Evolutionary conservation across 2,329 filamentous ascomycete species (phyloP), one percentile per base, ranked within the genome.

Genomic region (Aspergillus candidus): DNA sequence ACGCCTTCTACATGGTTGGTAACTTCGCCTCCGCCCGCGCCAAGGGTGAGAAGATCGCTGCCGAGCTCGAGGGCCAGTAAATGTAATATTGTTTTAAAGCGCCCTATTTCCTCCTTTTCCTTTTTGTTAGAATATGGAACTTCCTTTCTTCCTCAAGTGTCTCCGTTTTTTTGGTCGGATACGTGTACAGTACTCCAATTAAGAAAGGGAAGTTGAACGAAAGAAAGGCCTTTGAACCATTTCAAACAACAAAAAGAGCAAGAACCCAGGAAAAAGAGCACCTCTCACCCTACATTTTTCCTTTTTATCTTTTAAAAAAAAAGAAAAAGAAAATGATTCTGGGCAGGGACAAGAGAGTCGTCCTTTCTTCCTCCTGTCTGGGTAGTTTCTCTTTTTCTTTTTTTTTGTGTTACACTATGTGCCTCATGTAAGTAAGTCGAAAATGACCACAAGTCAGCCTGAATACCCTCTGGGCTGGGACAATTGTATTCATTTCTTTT

Each of bases 41-140:
- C 67, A 98, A 98, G 88, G 93, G 91, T 78, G 90, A 96, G 84
- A 95, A 97, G 89, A 97, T 98, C 80, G 78, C 98, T 70, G 90
- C 93, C 63, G 93, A 97, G 65, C 80, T 97, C 63, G 87, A 93
- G 72, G 73, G 57, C 57, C 57, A 75, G 64, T 74, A 71, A 61
- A 68, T 65, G 62, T 68, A 67, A 66, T 66, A 62, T 63, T 66
- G 57, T 63, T 61, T 61, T 61, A 58, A 60, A 65, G 61, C 61
- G 61, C 61, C 56, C 57, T 59, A 57, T 59, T 57, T 27, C 22
- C 22, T 27, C 22, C 51, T 50, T 46, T 50, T 48, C 55, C 53
- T 55, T 56, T 55, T 48, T 59, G 50, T 57, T 56, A 55, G 48
- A 55, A 41, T 47, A 50, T 57, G 55, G 57, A 27, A 57, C 52